A percentile compares a stretch with the other conserved stretches of the same genome.
These are phyloP conservation scores for Schizophyllum commune DNA, from an alignment of 1,284 basidiomycete species.

Conservation along the genomic window DNA sequence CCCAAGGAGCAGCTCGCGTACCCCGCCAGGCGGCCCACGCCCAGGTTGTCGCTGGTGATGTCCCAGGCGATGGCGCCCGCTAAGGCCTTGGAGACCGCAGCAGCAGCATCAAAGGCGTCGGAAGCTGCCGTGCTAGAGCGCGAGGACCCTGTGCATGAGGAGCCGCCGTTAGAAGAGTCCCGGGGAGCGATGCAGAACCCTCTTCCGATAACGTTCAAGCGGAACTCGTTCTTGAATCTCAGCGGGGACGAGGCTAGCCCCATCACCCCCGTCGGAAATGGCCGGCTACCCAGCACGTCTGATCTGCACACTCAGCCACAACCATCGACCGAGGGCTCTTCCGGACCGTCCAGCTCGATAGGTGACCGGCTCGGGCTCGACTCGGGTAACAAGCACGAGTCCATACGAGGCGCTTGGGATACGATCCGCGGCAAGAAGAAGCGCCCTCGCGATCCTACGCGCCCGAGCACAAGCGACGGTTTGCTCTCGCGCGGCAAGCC, in stretches of 20 bases:
- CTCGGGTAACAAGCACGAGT: not conserved
- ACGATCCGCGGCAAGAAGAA: not conserved
- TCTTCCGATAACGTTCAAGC: not conserved
- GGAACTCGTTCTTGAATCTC: not conserved
- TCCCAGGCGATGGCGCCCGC: not conserved
- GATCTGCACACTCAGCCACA: not conserved
- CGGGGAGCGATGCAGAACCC: not conserved
- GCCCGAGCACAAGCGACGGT: not conserved
- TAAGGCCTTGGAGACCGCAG: not conserved
- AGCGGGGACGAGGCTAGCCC: not conserved
- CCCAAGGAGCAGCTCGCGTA: not conserved
- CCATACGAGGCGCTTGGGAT: not conserved
- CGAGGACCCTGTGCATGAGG: not conserved
- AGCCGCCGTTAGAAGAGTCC: not conserved
- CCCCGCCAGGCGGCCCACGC: slow-evolving; percentile 5
- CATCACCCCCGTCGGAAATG: not conserved
- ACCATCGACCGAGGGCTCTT: not conserved
- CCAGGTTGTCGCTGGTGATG: not conserved
- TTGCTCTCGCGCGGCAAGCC: not conserved
- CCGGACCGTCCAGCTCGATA: not conserved
- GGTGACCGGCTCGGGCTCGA: not conserved
- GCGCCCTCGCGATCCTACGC: not conserved
- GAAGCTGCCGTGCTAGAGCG: no score
- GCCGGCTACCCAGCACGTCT: not conserved
- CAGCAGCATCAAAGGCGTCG: no score